Base-by-base conservation (phyloP, 2,329 filamentous ascomycete species). In the Elsinoe batatas region DNA sequence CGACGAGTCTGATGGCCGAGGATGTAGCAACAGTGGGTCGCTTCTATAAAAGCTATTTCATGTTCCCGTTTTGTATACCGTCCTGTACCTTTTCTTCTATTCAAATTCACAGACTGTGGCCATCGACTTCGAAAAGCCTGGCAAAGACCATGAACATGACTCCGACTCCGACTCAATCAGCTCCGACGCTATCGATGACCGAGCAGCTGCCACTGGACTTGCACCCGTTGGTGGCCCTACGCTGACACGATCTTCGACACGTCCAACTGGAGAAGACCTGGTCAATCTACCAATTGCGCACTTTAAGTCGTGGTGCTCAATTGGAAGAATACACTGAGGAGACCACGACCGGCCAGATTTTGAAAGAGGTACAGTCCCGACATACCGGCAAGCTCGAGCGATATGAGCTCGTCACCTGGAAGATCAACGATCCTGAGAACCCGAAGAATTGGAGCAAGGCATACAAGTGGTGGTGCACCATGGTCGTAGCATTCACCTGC, bases 321-420 rank as follows among this genome's bases (percentile, higher is more conserved):
- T 65, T 66, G 62, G 58, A 54, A 37, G 64, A 65, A 46, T 66
- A 63, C 53, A 63, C 61, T 5, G 59, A 59, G 20, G 64, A 66
- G 49, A 63, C 61, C 2, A 54, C 59, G 7, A 50, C 54, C 11
- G 60, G 60, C 11, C 53, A 49, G 3, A 32, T 57, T n/a, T 57
- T 65, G 5, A 60, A 63, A 36, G 56, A 61, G 33, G 59, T 65
- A 1, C 54, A 61, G 33, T 63, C 65, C 13, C 62, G 60, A 51
- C 59, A 60, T 22, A 63, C 61, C 13, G 64, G 64, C 17, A 53
- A 54, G 46, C 35, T 46, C 17, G 58, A 59, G 35, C 35, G 54
- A 10, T 83, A 80, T 65, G 80, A 83, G 57, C 72, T 87, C 8
- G 83, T 87, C 33, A 86, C 84, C 0, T 95, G 93, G 65, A 79